phyloP scores from a whole-genome alignment of 1,139 yeast species.

The Yamadazyma sp. region DNA sequence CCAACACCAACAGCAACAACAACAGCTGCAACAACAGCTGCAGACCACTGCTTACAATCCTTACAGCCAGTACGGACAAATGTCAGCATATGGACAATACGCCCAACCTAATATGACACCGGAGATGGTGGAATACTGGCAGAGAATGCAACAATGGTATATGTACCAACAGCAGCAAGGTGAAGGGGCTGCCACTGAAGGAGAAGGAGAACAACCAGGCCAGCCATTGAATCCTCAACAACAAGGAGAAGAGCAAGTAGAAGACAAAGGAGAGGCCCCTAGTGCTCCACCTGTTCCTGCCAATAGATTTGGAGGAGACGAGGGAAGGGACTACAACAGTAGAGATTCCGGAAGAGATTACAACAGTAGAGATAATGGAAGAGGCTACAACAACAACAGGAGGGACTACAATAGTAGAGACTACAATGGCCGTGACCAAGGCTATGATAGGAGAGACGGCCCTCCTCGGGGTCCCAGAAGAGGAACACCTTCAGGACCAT shows the following conservation, averaged over 20 bases:
- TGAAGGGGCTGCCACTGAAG: constrained; percentile 31
- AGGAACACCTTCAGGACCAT: constrained; percentile 23
- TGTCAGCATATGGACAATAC: constrained; percentile 20
- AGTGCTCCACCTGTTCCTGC: constrained; percentile 9
- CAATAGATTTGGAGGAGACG: constrained; percentile 1
- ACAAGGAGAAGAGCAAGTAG: constrained; percentile 31
- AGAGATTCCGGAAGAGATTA: constrained; percentile 11
- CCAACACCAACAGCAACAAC: constrained; percentile 45
- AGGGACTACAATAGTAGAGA: constrained; percentile 13
- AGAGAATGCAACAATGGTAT: constrained; percentile 77
- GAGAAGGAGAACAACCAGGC: constrained; percentile 32
- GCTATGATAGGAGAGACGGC: constrained; percentile 27
- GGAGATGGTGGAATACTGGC: constrained; percentile 88
- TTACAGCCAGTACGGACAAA: constrained; percentile 37
- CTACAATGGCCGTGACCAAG: constrained; percentile 28
- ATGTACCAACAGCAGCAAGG: constrained; percentile 65
- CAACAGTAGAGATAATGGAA: constrained; percentile 20
- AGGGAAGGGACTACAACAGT: constrained; percentile 6
- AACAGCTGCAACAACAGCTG: constrained; percentile 40
- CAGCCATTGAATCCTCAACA: constrained; percentile 59
- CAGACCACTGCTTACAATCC: constrained; percentile 17
- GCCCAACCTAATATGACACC: constrained; percentile 63
- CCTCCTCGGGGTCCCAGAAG: constrained; percentile 45
- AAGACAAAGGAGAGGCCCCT: constrained; percentile 11
- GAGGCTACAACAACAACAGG: constrained; percentile 16